Evolutionary conservation across 2,329 filamentous ascomycete species (phyloP), one percentile per base, ranked within the genome.

Genomic region (Colletotrichum lentis): DNA sequence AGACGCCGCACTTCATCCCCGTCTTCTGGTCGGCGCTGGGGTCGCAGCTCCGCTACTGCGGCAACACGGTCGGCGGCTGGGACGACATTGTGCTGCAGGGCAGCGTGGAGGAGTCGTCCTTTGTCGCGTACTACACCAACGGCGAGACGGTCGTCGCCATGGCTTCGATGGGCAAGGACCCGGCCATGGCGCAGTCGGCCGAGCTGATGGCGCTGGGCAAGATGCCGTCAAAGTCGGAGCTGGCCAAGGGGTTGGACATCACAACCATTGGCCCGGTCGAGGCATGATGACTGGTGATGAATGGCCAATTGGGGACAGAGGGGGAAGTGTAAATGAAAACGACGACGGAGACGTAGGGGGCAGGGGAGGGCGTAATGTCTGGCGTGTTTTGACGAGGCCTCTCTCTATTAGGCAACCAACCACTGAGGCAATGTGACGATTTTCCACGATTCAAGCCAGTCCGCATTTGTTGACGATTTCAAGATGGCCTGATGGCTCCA

Each of bases 1-100:
- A 85, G 70, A 83, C 89, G 0, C 89, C 91, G 73, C 83, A 87
- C 2, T 97, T 97, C 79, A 95, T 96, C 66, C 96, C 96, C 0
- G 87, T 99, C 58, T 99, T 99, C 83, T 99, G 96, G 96, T 97
- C 93, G 1, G 96, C 96, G 0, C 82, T 99, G 5, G 93, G 94
- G 5, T 86, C 89, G 6, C 96, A 99, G 80, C 80, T 99, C 74
- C 88, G 96, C 53, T 99, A 99, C 83, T 97, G 94, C 76, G 96
- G 96, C 14, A 96, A 95, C 81, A 93, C 94, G 0, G 73, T 71
- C 0, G 86, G 88, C 62, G 95, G 95, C 0, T 98, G 88, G 82
- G 96, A 99, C 76, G 94, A 96, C 73, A 76, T 97, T 5, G 85
- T 98, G 1, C 73, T 99, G 12, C 86, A 91, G 58, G 95, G 95